Base-by-base conservation (phyloP, 73 alveolate species). In the Paramecium biaurelia region DNA sequence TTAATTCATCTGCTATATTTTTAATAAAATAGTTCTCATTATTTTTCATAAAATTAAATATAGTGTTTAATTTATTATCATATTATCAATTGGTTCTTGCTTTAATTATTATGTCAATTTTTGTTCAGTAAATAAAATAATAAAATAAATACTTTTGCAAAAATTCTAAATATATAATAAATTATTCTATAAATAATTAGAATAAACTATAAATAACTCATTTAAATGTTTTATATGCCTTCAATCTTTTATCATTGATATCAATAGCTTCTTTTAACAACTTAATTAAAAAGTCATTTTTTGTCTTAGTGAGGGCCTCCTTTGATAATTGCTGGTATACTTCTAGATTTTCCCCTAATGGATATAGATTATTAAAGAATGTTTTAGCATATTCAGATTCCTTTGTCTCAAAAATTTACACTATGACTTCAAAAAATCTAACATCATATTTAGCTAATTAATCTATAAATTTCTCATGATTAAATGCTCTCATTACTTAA, bases 401-500 rank as follows among this genome's bases (percentile, higher is more conserved):
- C 24, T 79, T 79, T 20, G 45, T 79, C 28, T 47, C 90, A 79
- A 79, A 79, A 7, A 79, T 42, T 43, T 45, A 24, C 43, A 47
- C 56, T 1, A 79, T 43, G 5, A 24, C 43, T n/a, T 79, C 56
- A 79, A 79, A 79, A 26, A 43, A 79, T 43, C 49, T 41, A 10
- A 15, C 7, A 21, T 79, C 90, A 47, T 79, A 79, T 43, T 79
- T 21, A 20, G 0, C 58, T 12, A 72, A 72, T 72, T 72, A 79
- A 79, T 79, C 74, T 14, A 23, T 26, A 42, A 79, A 79, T 43
- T 45, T 41, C 47, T 79, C 90, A 47, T 79, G 90, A 79, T 79
- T 79, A 45, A 79, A 79, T 41, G 90, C 90, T 79, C 90, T 79
- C 90, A 79, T 79, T 14, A 41, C 90, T 45, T 79, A 79, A 24